Base-by-base conservation (phyloP, 2,329 filamentous ascomycete species). In the Curvularia verruculosa region DNA sequence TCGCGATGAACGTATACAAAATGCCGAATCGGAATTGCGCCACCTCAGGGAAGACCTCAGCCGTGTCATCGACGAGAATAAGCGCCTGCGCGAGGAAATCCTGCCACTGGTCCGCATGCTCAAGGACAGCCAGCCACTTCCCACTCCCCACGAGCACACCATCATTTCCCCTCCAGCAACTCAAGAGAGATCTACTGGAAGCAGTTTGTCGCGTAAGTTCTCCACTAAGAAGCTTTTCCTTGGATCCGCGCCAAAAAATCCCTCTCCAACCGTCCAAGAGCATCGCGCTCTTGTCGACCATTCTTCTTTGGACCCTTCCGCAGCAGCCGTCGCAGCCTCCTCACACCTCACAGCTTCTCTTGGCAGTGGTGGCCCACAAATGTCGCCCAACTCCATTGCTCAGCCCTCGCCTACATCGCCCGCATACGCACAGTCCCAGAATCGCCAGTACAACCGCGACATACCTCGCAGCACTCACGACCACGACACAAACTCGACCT, bases 51-150 rank as follows among this genome's bases (percentile, higher is more conserved):
- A 80, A 48, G 80, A 82, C 56, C 71, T 83, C 46, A 77, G 76
- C 59, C 73, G 79, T 37, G 76, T 82, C 51, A 67, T 89, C 12
- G 92, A 97, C 39, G 93, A 98, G 73, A 96, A 96, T 74, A 85
- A 90, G 66, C 89, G 91, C 65, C 79, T 99, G 61, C 85, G 95
- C 54, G 94, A 98, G 76, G 95, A 99, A 72, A 87, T 97, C 71
- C 83, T 98, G 29, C 94, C 95, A 3, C 89, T 96, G 19, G 86
- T 97, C 70, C 91, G 93, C 61, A 87, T 96, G 71, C 90, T 89
- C 69, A 98, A 98, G 79, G 93, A 98, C 74, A 89, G 89, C 67
- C 90, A 92, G 72, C 94, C 94, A 34, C 82, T 98, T 21, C 67
- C 67, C 43, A 81, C 80, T 36, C 78, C 79, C 26, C 70, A 75